These are phyloP conservation scores for Aspergillus alliaceus DNA, from an alignment of 2,329 filamentous ascomycete genomes.

Conservation along the genomic window DNA sequence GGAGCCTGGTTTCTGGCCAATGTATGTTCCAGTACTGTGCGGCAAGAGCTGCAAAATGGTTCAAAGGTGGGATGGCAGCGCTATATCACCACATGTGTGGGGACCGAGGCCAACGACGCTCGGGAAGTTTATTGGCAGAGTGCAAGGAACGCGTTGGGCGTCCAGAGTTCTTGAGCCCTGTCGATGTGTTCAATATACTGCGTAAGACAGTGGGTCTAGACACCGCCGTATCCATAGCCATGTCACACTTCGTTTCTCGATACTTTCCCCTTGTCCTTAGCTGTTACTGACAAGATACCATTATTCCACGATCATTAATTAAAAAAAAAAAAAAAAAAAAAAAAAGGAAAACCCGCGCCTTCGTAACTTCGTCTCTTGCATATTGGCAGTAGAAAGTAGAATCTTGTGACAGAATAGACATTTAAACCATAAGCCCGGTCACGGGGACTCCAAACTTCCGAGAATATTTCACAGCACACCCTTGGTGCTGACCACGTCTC, in stretches of 20 bases:
- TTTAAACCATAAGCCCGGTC: background rate
- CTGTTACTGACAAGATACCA: background rate
- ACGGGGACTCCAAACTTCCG: background rate
- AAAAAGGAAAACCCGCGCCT: background rate
- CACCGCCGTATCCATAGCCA: background rate
- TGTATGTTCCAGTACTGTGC: conserved; percentile 51
- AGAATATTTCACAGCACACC: conserved; percentile 65
- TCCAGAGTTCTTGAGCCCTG: conserved; percentile 11
- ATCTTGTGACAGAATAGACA: background rate
- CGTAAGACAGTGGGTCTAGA: background rate
- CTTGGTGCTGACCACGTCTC: conserved; percentile 95
- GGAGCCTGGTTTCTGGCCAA: conserved; percentile 63
- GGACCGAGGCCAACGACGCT: conserved; percentile 48
- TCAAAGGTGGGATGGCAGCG: conserved; percentile 51
- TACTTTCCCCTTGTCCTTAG: background rate
- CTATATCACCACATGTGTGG: conserved; percentile 58
- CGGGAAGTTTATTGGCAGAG: conserved; percentile 53
- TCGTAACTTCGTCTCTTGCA: conserved; percentile 8
- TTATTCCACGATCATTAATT: background rate
- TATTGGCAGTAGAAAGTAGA: background rate
- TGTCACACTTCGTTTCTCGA: too few relatives aligned
- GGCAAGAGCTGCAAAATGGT: conserved; percentile 47
- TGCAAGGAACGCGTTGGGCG: conserved; percentile 46
- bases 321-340: too few relatives aligned
- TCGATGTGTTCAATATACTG: background rate